Conservation (phyloP, 1,284 basidiomycete genomes). For the Cryptococcus hybrid region DNA sequence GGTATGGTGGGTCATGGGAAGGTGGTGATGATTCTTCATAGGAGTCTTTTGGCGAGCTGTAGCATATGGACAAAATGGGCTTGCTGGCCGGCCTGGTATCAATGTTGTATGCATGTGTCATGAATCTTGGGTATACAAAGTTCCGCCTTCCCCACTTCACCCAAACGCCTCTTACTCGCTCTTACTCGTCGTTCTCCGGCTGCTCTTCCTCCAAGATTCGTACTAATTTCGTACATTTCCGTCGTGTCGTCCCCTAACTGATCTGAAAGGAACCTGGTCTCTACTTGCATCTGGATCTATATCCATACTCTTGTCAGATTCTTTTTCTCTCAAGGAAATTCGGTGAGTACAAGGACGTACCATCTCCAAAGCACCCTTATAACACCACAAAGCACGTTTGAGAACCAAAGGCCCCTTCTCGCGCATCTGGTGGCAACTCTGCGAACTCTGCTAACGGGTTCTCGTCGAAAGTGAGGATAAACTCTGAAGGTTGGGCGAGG, state of each 20-base stretch:
- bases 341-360: slow-evolving; percentile 54
- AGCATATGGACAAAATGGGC: neutral
- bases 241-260: slow-evolving; percentile 91
- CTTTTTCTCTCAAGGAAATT: neutral
- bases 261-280: slow-evolving; percentile 86
- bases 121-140: too few relatives aligned
- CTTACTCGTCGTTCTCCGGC: slow-evolving; percentile 44
- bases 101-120: too few relatives aligned
- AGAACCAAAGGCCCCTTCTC: slow-evolving; percentile 93
- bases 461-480: slow-evolving; percentile 86
- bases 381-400: slow-evolving; percentile 93
- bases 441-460: slow-evolving; percentile 98
- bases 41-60: neutral
- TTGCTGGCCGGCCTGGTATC: too few relatives aligned
- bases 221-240: slow-evolving; percentile 79
- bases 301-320: neutral
- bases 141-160: neutral
- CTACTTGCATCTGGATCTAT: slow-evolving; percentile 95
- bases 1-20: neutral
- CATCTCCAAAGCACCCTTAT: slow-evolving; percentile 96
- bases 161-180: slow-evolving; percentile 26
- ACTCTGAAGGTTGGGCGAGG: slow-evolving; percentile 51
- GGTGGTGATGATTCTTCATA: too few relatives aligned
- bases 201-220: slow-evolving; percentile 92
- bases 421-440: slow-evolving; percentile 88